Evolutionary conservation across 305 asterid genomes (phyloP).

Genomic region (Rubia tinctorum): DNA sequence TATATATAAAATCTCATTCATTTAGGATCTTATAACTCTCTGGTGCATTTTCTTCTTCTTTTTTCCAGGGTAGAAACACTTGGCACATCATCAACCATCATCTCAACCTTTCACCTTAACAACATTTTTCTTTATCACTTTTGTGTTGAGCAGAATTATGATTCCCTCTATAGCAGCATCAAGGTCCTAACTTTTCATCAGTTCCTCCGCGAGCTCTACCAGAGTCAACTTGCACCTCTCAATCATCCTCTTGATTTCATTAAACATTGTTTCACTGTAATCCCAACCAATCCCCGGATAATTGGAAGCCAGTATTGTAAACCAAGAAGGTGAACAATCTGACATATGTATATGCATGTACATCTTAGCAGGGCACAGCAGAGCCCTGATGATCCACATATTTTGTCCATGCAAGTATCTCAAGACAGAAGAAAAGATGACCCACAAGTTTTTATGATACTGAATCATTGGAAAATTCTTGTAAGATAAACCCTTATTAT

Average conservation of each 20-base stretch:
- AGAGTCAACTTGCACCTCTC: slow-evolving; percentile 37
- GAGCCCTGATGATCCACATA: slow-evolving; percentile 43
- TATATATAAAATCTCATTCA: too few relatives aligned
- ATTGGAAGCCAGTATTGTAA: slow-evolving; percentile 41
- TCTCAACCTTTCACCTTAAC: too few relatives aligned
- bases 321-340: slow-evolving; percentile 42
- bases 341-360: slow-evolving; percentile 77
- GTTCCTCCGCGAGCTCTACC: slow-evolving; percentile 67
- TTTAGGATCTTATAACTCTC: too few relatives aligned
- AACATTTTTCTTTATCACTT: neutral
- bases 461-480: too few relatives aligned
- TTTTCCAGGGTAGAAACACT: too few relatives aligned
- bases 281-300: slow-evolving; percentile 32
- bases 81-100: too few relatives aligned
- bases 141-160: slow-evolving; percentile 21
- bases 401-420: too few relatives aligned
- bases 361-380: slow-evolving; percentile 68
- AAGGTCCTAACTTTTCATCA: slow-evolving; percentile 60
- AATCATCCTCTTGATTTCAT: slow-evolving; percentile 22
- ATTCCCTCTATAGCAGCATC: slow-evolving; percentile 52
- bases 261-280: slow-evolving; percentile 10
- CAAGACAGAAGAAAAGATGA: too few relatives aligned
- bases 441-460: too few relatives aligned
- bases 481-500: too few relatives aligned
- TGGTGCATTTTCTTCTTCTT: too few relatives aligned